Percentiles rank a stretch among this genome's conserved stretches.
Conservation (phyloP, 23 red algal species). For the Pyropia haitanensis region DNA sequence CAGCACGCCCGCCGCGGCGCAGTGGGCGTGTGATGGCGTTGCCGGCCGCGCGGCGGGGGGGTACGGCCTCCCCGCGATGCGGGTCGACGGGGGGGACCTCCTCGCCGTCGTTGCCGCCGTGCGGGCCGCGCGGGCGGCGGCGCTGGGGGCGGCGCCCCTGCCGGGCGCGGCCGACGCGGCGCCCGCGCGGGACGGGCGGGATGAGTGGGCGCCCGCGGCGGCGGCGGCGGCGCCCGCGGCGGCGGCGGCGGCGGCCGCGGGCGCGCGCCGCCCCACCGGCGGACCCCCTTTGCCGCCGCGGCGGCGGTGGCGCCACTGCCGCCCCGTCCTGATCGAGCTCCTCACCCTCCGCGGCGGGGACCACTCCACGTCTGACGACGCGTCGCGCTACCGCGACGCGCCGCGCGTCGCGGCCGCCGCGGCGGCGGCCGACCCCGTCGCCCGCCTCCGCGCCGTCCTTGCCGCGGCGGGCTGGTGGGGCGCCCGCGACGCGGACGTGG, state of each 20-base stretch:
- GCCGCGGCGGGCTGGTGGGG: not conserved
- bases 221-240: too few species aligned
- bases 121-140: slow-evolving; percentile 3
- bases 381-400: slow-evolving; percentile 23
- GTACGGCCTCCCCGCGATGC: slow-evolving; percentile 38
- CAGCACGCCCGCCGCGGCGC: not conserved
- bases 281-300: too few species aligned
- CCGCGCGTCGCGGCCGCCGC: slow-evolving; percentile 11
- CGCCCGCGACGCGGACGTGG: slow-evolving; percentile 8
- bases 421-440: slow-evolving; percentile 11
- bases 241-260: too few species aligned
- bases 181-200: too few species aligned
- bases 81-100: slow-evolving; percentile 41
- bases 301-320: too few species aligned
- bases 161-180: too few species aligned
- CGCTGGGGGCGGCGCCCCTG: too few species aligned
- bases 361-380: slow-evolving; percentile 46
- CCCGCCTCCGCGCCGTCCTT: slow-evolving; percentile 16
- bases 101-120: slow-evolving; percentile 28
- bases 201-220: too few species aligned
- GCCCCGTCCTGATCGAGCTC: slow-evolving; percentile 35
- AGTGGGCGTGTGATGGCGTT: not conserved
- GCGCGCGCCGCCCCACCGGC: too few species aligned
- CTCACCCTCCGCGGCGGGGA: slow-evolving; percentile 47
- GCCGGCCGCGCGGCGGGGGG: slow-evolving; percentile 3